Base-by-base conservation (phyloP, 352 stramenopile genomes). In the Blastocystis sp. region DNA sequence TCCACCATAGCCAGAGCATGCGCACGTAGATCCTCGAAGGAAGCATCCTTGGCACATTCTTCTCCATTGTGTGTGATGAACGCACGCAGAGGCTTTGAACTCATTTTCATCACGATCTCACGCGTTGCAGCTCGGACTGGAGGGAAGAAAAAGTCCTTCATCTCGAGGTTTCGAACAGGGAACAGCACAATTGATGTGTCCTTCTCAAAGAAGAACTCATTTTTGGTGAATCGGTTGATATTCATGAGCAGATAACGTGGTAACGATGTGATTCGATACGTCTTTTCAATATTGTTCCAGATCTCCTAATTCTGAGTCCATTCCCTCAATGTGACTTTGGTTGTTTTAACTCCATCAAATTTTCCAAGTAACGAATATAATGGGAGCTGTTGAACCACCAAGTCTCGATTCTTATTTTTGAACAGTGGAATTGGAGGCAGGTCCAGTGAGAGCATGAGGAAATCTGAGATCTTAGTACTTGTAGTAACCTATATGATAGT, bases 111-210 rank as follows among this genome's bases (percentile, higher is more conserved):
- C n/a, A 66, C 24, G 14, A 65, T 49, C 2, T 65, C 63, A 32
- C 19, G 19, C 0, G 80, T 35, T 4, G 63, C 52, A 27, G 43
- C 42, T 19, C 24, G 43, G 2, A 35, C n/a, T 0, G 42, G 89
- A 39, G 93, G 87, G 59, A 91, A 91, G 46, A 95, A 69, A 88
- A 95, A 96, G 65, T 96, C 92, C 9, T 90, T 92, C 56, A 99
- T 90, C 90, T 99, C 96, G 24, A 99, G 91, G 89, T 98, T 98
- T 89, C 98, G 98, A 39, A 99, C 94, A 4, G 96, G 96, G 87
- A 99, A 98, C 43, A 96, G 96, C 7, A 99, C 96, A 90, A 99
- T 98, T 11, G 96, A 98, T 35, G 95, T 95, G 89, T 99, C 99
- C 90, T 99, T 99, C 91, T 99, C 97, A 0, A 93, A 91, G 78